These are phyloP conservation scores for Calonectria hongkongensis DNA, from an alignment of 2,329 filamentous ascomycete genomes.

Conservation along the genomic window DNA sequence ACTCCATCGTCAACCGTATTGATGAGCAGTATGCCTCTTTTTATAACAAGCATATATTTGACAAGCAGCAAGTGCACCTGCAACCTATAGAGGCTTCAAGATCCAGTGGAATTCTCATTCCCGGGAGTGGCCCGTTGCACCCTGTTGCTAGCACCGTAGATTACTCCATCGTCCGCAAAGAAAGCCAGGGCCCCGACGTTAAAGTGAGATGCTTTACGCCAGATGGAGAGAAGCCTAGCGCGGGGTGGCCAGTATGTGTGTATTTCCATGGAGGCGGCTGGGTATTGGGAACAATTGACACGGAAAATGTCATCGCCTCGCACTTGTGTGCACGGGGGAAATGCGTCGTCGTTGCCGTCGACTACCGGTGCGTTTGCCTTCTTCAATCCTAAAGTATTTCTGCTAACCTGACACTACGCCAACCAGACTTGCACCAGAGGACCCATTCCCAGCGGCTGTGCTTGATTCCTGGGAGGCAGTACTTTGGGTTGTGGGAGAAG, in stretches of 20 bases:
- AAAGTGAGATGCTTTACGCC: constrained; percentile 4
- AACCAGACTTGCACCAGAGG: constrained; percentile 1
- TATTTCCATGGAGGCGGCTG: constrained; percentile 72
- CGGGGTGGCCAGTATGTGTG: constrained; percentile 70
- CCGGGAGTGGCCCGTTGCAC: background rate
- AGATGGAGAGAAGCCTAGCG: background rate
- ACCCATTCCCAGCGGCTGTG: constrained; percentile 7
- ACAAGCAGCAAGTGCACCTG: constrained; percentile 13
- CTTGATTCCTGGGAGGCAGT: constrained; percentile 14
- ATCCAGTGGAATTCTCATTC: constrained; percentile 12
- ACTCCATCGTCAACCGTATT: background rate
- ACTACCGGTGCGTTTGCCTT: background rate
- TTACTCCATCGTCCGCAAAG: background rate
- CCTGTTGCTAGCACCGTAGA: background rate
- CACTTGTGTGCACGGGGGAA: constrained; percentile 8
- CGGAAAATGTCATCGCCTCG: constrained; percentile 28
- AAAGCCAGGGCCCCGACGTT: constrained; percentile 8
- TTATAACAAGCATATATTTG: constrained; percentile 16
- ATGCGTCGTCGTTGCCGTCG: constrained; percentile 3
- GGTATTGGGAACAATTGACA: constrained; percentile 27
- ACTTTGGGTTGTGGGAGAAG: constrained; percentile 2
- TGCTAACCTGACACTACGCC: background rate
- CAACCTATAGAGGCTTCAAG: constrained; percentile 8
- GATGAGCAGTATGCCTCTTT: background rate
- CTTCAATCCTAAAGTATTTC: too few species aligned